Evolutionary conservation across 768 basidiomycete species (phyloP).

Genomic region (Tubosaeta sp.): DNA sequence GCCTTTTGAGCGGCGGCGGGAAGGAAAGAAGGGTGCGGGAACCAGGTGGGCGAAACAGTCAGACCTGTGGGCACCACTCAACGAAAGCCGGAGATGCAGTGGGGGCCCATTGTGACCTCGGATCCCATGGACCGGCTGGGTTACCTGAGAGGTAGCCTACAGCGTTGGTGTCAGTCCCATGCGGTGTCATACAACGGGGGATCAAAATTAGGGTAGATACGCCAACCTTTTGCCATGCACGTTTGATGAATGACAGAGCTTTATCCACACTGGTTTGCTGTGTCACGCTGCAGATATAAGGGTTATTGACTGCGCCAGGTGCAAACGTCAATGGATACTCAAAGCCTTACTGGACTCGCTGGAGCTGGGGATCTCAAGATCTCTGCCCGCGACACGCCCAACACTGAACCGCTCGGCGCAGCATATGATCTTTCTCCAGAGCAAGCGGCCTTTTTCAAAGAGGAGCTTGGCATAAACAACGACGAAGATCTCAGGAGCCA

Average conservation of each 20-base stretch:
- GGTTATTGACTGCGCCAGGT: not conserved
- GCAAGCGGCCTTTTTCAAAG: slow-evolving; percentile 27
- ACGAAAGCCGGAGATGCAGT: too few species aligned
- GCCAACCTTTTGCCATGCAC: too few species aligned
- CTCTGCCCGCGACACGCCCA: not conserved
- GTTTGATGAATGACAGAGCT: not conserved
- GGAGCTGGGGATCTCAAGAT: slow-evolving; percentile 11
- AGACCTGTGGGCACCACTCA: too few species aligned
- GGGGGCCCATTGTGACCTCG: too few species aligned
- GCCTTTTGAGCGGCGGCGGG: too few species aligned
- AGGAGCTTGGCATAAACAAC: slow-evolving; percentile 25
- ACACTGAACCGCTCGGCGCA: not conserved
- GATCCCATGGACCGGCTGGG: too few species aligned
- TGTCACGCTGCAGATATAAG: not conserved
- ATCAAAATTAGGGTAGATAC: too few species aligned
- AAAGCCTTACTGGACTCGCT: not conserved
- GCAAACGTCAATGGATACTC: not conserved
- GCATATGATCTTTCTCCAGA: slow-evolving; percentile 8
- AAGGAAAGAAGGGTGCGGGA: too few species aligned
- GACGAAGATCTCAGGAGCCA: slow-evolving; percentile 27
- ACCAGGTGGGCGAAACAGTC: too few species aligned
- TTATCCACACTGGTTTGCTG: not conserved
- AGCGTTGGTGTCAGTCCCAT: too few species aligned
- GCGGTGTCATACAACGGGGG: too few species aligned
- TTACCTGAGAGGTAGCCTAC: too few species aligned